Conservation (phyloP, 2,329 filamentous ascomycete genomes). For the Nigrospora sphaerica region DNA sequence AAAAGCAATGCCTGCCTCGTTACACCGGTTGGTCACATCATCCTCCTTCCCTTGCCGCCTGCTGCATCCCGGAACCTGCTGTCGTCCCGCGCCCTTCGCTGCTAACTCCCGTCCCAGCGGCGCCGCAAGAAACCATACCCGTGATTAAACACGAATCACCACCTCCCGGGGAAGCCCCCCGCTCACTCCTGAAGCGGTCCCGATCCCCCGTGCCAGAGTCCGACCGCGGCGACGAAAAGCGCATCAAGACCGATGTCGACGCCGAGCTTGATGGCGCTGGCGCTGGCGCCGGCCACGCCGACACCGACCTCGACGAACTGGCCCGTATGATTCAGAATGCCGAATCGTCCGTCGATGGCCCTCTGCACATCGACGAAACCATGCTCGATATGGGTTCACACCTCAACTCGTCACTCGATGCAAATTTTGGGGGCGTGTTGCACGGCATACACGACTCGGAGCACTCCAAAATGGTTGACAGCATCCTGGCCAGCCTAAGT, state of each 20-base stretch:
- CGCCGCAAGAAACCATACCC: slow-evolving; percentile 6
- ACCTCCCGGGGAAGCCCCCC: slow-evolving; percentile 5
- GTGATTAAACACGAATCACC: slow-evolving; percentile 20
- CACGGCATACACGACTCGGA: too few species aligned
- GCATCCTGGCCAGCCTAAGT: not conserved
- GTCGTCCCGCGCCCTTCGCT: too few species aligned
- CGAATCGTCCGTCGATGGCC: not conserved
- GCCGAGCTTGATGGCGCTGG: slow-evolving; percentile 11
- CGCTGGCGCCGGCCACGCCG: not conserved
- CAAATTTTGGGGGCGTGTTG: too few species aligned
- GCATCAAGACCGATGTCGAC: slow-evolving; percentile 17
- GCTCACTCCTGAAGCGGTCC: slow-evolving; percentile 18
- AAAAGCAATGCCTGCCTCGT: too few species aligned
- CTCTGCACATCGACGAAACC: not conserved
- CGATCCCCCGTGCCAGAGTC: slow-evolving; percentile 5
- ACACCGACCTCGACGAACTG: slow-evolving; percentile 4
- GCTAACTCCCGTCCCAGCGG: too few species aligned
- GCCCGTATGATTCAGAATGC: slow-evolving; percentile 1
- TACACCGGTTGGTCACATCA: too few species aligned
- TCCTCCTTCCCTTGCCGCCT: too few species aligned
- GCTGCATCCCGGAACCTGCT: too few species aligned
- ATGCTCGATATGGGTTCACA: not conserved
- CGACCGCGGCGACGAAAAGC: slow-evolving; percentile 14
- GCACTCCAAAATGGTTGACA: not conserved
- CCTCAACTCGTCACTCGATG: too few species aligned